Base-by-base conservation (phyloP, 352 stramenopile genomes). In the Phytophthora megakarya region DNA sequence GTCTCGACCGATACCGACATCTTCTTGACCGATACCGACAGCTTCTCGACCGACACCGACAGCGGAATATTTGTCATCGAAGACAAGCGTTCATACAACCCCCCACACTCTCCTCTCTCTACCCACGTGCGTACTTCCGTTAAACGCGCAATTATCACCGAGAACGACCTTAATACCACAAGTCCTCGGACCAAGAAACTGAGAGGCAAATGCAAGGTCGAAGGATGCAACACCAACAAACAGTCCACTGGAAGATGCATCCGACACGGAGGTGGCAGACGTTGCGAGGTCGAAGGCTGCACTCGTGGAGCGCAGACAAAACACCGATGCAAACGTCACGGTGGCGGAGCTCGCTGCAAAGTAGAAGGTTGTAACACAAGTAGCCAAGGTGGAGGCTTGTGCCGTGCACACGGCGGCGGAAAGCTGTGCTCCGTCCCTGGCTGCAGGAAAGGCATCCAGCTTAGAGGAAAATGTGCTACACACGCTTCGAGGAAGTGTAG, bases 361-460 rank as follows among this genome's bases (percentile, higher is more conserved):
- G 54, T 90, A 8, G 66, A 80, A 0, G 69, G 72, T 26, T 96
- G 88, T 67, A 67, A 53, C 25, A 72, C 65, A 65, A 86, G 84
- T 54, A 90, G 82, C 40, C 83, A 96, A 66, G 80, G 81, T 38
- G 81, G 82, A 53, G 84, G 87, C 10, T 84, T 82, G 58, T 96
- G 88, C 63, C 84, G 88, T 25, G 84, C 78, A 26, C 89, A 97
- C 60, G 88, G 89, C 21, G 88, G 88, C 48, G 88, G 86, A 49
- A 92, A 94, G 73, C 68, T 84, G 59, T 97, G 88, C 61, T 79
- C 81, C 40, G 80, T 88, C 42, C 76, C 89, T 55, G 85, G 84
- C 40, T 97, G 88, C 72, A 87, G 87, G 74, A 96, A 96, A 78
- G 83, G 86, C 38, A 87, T 84, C 39, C 88, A 96, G 57, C 88